A percentile compares a stretch with the other conserved stretches of the same genome.
These are phyloP conservation scores for Paramarasmius palmivorus DNA, from an alignment of 1,284 basidiomycete genomes.

Conservation along the genomic window DNA sequence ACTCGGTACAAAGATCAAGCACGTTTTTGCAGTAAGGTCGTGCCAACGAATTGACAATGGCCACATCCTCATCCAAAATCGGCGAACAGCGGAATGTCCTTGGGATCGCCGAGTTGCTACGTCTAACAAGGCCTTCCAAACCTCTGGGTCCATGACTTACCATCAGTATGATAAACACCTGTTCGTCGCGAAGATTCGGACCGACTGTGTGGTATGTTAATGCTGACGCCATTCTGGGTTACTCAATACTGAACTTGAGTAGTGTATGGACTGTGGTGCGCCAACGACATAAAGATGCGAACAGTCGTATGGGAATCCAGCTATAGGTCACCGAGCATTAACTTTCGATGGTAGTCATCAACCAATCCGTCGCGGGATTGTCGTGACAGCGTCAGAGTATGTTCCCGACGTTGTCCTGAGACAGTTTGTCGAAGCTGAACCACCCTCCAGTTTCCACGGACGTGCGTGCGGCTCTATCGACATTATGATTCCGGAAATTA, in stretches of 20 bases:
- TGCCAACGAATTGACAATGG: conserved; percentile 19
- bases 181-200: conserved; percentile 86
- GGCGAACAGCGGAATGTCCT: conserved; percentile 45
- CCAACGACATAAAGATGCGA: conserved; percentile 71
- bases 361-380: conserved; percentile 92
- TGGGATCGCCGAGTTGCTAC: conserved; percentile 86
- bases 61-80: not conserved
- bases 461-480: conserved; percentile 88
- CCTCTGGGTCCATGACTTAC: conserved; percentile 83
- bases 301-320: conserved; percentile 92
- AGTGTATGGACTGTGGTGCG: conserved; percentile 98
- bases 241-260: not conserved
- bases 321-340: conserved; percentile 80
- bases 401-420: not conserved
- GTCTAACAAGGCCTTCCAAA: conserved; percentile 67
- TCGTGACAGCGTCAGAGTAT: conserved; percentile 86
- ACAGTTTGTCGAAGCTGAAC: conserved; percentile 9
- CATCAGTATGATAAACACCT: conserved; percentile 93
- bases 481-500: conserved; percentile 79
- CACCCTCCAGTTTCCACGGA: conserved; percentile 62
- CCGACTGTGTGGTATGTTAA: conserved; percentile 78
- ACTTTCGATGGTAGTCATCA: conserved; percentile 92
- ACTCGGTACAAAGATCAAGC: conserved; percentile 73
- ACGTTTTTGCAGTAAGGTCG: conserved; percentile 70
- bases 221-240: conserved; percentile 7